phyloP scores from a whole-genome alignment of 2,329 filamentous ascomycete genomes.

The Pseudocercospora musae region DNA sequence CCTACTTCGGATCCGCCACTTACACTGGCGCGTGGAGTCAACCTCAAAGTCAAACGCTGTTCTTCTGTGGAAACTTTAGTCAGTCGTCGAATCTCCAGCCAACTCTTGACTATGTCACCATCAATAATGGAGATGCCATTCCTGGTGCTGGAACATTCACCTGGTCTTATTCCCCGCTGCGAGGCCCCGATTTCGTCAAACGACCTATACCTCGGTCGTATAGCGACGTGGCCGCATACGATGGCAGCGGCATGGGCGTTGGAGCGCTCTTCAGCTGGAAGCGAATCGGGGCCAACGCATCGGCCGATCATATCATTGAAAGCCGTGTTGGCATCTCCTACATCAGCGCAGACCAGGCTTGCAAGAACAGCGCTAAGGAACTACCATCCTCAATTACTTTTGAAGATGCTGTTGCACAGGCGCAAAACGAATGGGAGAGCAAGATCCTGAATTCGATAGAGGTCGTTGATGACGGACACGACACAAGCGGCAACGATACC shows the following conservation, averaged over 20 bases:
- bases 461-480: slow-evolving; percentile 16
- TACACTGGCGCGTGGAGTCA: slow-evolving; percentile 48
- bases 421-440: slow-evolving; percentile 22
- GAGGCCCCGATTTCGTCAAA: slow-evolving; percentile 12
- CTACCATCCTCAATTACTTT: slow-evolving; percentile 12
- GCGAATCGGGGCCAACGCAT: slow-evolving; percentile 11
- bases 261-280: slow-evolving; percentile 24
- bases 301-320: slow-evolving; percentile 8
- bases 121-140: slow-evolving; percentile 7
- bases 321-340: slow-evolving; percentile 20
- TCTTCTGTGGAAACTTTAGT: slow-evolving; percentile 42
- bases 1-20: slow-evolving; percentile 48
- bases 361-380: slow-evolving; percentile 15
- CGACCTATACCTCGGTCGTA: slow-evolving; percentile 17
- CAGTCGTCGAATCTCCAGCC: slow-evolving; percentile 6
- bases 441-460: slow-evolving; percentile 15
- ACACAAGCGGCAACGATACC: slow-evolving; percentile 13
- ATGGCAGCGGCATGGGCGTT: slow-evolving; percentile 20
- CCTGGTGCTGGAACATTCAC: slow-evolving; percentile 22
- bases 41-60: slow-evolving; percentile 44
- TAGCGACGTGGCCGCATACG: slow-evolving; percentile 16
- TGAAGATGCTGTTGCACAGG: slow-evolving; percentile 13
- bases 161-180: slow-evolving; percentile 21
- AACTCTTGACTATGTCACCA: slow-evolving; percentile 15
- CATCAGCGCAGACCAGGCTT: slow-evolving; percentile 19